phyloP scores from a whole-genome alignment of 1,284 basidiomycete genomes.

The Cryptococcus wingfieldii region DNA sequence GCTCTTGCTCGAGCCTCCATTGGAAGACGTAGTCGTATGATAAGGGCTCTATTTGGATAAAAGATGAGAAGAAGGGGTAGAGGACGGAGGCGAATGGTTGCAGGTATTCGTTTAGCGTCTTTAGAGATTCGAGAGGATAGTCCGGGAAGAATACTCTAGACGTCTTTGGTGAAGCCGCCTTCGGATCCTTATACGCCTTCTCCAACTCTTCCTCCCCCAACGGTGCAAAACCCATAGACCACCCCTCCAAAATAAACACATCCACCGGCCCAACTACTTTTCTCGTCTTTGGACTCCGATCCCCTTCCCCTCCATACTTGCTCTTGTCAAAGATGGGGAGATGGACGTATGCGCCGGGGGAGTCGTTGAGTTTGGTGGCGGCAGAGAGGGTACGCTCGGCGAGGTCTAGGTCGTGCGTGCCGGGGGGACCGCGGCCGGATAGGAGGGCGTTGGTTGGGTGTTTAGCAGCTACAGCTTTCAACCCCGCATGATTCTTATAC shows the following conservation, averaged over 20 bases:
- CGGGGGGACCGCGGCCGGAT: slow-evolving; percentile 42
- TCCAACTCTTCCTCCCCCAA: slow-evolving; percentile 42
- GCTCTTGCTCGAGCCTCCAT: slow-evolving; percentile 84
- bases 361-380: slow-evolving; percentile 19
- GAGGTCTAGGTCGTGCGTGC: slow-evolving; percentile 39
- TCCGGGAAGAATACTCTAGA: slow-evolving; percentile 25
- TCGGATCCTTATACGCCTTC: slow-evolving; percentile 31
- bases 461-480: slow-evolving; percentile 24
- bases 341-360: slow-evolving; percentile 46
- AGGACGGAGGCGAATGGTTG: slow-evolving; percentile 20
- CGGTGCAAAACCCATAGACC: slow-evolving; percentile 52
- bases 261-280: slow-evolving; percentile 57
- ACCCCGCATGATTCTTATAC: slow-evolving; percentile 31
- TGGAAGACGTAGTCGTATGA: slow-evolving; percentile 39
- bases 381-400: slow-evolving; percentile 11
- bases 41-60: slow-evolving; percentile 35
- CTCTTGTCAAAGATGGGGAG: slow-evolving; percentile 87
- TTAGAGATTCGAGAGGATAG: slow-evolving; percentile 22
- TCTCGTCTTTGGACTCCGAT: slow-evolving; percentile 57
- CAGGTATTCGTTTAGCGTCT: slow-evolving; percentile 32
- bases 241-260: slow-evolving; percentile 69
- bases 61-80: slow-evolving; percentile 27
- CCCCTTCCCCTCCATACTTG: slow-evolving; percentile 70
- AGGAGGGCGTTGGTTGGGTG: slow-evolving; percentile 38
- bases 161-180: slow-evolving; percentile 9